Percentiles rank a stretch among this genome's conserved stretches.
Conservation (phyloP, 2,329 filamentous ascomycete species). For the Fusarium robinianum region DNA sequence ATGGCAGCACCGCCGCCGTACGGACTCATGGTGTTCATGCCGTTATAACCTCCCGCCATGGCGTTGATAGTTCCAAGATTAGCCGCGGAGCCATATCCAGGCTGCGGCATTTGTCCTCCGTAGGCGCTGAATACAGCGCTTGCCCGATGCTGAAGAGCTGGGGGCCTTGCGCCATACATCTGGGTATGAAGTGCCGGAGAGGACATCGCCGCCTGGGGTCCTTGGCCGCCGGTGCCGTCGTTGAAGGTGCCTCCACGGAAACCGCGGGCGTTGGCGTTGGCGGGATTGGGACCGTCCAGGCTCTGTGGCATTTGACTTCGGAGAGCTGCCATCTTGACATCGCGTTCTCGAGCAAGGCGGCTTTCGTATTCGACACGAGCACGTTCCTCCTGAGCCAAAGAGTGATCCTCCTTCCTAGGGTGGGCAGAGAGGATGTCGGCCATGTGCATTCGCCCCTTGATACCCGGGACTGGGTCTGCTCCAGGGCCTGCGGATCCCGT, state of each 20-base stretch:
- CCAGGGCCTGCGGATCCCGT: conserved; percentile 17
- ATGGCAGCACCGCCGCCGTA: conserved; percentile 31
- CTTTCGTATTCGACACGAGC: conserved; percentile 48
- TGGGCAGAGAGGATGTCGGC: conserved; percentile 60
- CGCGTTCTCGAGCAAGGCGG: conserved; percentile 48
- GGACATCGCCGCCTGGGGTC: conserved; percentile 33
- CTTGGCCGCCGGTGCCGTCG: conserved; percentile 52
- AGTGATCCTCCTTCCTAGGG: conserved; percentile 47
- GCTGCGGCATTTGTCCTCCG: conserved; percentile 34
- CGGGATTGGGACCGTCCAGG: conserved; percentile 40
- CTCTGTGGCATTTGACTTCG: conserved; percentile 55
- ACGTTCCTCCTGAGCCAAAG: conserved; percentile 48
- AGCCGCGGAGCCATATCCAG: conserved; percentile 34
- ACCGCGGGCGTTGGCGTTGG: conserved; percentile 47
- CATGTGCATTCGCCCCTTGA: conserved; percentile 54
- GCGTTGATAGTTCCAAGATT: conserved; percentile 27
- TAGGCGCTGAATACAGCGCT: conserved; percentile 41
- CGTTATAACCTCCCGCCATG: conserved; percentile 30
- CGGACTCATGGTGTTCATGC: conserved; percentile 27
- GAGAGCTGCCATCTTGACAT: conserved; percentile 54
- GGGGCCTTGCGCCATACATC: conserved; percentile 29
- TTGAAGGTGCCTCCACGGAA: conserved; percentile 60
- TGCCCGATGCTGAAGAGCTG: conserved; percentile 34
- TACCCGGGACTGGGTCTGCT: conserved; percentile 11
- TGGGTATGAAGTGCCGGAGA: conserved; percentile 36